Conservation (phyloP, 768 basidiomycete genomes). For the Phaeotremella fagi region DNA sequence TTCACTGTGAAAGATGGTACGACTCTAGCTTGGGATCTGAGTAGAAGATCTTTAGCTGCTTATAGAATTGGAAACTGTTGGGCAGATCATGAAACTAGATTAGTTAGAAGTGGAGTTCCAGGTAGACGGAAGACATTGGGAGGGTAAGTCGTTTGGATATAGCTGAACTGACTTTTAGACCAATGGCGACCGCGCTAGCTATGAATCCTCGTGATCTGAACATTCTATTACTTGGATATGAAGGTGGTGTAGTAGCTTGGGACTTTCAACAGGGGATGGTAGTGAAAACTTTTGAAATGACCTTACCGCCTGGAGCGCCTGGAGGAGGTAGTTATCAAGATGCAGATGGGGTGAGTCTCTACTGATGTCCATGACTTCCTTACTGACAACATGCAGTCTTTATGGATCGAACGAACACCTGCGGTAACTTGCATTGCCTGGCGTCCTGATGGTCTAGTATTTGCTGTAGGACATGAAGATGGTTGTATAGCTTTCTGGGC, state of each 20-base stretch:
- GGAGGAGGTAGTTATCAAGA: slow-evolving; percentile 65
- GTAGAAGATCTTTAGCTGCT: slow-evolving; percentile 61
- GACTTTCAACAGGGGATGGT: slow-evolving; percentile 45
- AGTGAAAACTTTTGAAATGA: slow-evolving; percentile 63
- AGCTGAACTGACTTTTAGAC: slow-evolving; percentile 44
- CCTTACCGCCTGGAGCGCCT: slow-evolving; percentile 72
- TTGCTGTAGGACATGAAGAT: slow-evolving; percentile 75
- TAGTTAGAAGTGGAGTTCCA: slow-evolving; percentile 51
- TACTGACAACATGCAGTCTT: slow-evolving; percentile 51
- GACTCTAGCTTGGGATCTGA: slow-evolving; percentile 70
- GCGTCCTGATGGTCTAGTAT: slow-evolving; percentile 67
- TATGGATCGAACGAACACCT: slow-evolving; percentile 66
- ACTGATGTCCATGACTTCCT: neutral
- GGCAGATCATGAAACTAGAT: slow-evolving; percentile 63
- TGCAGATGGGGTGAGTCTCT: slow-evolving; percentile 51
- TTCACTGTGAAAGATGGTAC: slow-evolving; percentile 57
- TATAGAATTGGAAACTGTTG: slow-evolving; percentile 72
- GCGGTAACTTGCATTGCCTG: slow-evolving; percentile 67
- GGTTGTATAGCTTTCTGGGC: slow-evolving; percentile 82
- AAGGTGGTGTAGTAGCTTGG: slow-evolving; percentile 52
- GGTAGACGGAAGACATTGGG: slow-evolving; percentile 35
- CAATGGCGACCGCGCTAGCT: slow-evolving; percentile 59
- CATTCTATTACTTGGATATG: slow-evolving; percentile 67
- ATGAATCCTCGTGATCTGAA: slow-evolving; percentile 70
- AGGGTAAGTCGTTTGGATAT: slow-evolving; percentile 25